A percentile compares a stretch with the other conserved stretches of the same genome.
Evolutionary conservation across 257 asterid species (phyloP).

Genomic region (Nemophila menziesii): DNA sequence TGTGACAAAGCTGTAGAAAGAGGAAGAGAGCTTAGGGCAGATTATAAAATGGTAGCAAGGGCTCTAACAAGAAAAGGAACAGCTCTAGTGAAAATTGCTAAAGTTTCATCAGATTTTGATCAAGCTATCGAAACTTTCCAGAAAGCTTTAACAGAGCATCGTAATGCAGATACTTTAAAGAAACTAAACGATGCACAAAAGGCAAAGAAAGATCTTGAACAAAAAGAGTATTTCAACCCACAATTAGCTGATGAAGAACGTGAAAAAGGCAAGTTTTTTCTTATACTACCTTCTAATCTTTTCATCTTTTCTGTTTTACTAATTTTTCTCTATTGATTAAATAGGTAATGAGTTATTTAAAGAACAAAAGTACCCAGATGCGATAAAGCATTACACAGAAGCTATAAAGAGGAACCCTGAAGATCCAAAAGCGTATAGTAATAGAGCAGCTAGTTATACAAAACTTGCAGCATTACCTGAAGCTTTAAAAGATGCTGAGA

Average conservation of each 20-base stretch:
- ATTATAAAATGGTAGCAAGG: constrained; percentile 82
- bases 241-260: constrained; percentile 91
- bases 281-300: background rate
- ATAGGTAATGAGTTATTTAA: constrained; percentile 72
- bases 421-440: constrained; percentile 77
- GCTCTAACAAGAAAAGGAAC: constrained; percentile 90
- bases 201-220: constrained; percentile 89
- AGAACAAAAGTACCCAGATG: constrained; percentile 89
- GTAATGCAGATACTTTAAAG: constrained; percentile 86
- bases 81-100: constrained; percentile 74
- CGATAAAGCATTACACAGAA: constrained; percentile 71
- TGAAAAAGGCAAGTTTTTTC: constrained; percentile 54
- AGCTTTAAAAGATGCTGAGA: constrained; percentile 88
- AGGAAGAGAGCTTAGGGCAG: constrained; percentile 80
- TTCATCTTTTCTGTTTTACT: background rate
- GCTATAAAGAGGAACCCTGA: constrained; percentile 72
- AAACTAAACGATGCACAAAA: constrained; percentile 86
- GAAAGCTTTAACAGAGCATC: constrained; percentile 89
- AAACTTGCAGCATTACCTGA: constrained; percentile 91
- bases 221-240: constrained; percentile 76
- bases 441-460: constrained; percentile 87
- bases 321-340: background rate
- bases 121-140: constrained; percentile 82
- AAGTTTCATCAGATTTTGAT: constrained; percentile 62
- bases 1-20: constrained; percentile 94